phyloP scores from a whole-genome alignment of 2,329 filamentous ascomycete species.

The Diaporthe sp. region DNA sequence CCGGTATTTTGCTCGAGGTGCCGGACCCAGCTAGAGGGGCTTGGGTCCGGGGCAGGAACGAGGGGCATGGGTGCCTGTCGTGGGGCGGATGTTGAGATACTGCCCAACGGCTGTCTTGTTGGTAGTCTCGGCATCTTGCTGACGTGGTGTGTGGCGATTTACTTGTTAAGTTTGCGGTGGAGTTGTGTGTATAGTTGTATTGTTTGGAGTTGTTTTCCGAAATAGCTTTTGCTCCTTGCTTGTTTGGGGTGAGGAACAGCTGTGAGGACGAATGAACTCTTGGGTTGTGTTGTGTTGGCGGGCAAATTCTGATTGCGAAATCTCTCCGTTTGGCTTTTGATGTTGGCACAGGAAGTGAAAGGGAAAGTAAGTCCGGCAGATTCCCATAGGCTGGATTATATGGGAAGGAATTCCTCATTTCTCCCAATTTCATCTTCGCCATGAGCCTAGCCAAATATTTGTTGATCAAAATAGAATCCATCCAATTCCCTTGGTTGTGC shows the following conservation, averaged over 20 bases:
- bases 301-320: not conserved
- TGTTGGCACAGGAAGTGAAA: too few species aligned
- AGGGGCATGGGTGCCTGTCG: not conserved
- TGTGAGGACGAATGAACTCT: not conserved
- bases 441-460: too few species aligned
- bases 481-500: too few species aligned
- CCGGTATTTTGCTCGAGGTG: not conserved
- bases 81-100: not conserved
- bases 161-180: not conserved
- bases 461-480: too few species aligned
- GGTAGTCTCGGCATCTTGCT: not conserved
- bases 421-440: too few species aligned
- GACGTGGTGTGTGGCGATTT: not conserved
- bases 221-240: not conserved
- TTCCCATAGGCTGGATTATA: too few species aligned
- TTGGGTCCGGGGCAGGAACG: not conserved
- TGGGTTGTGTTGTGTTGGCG: not conserved
- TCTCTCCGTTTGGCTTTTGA: too few species aligned
- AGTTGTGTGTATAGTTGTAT: not conserved
- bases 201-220: not conserved
- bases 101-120: not conserved
- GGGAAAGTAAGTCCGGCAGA: too few species aligned
- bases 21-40: not conserved
- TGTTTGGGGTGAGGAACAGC: not conserved
- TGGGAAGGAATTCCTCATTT: too few species aligned